Base-by-base conservation (phyloP, 2,329 filamentous ascomycete species). In the Orbilia quercus region DNA sequence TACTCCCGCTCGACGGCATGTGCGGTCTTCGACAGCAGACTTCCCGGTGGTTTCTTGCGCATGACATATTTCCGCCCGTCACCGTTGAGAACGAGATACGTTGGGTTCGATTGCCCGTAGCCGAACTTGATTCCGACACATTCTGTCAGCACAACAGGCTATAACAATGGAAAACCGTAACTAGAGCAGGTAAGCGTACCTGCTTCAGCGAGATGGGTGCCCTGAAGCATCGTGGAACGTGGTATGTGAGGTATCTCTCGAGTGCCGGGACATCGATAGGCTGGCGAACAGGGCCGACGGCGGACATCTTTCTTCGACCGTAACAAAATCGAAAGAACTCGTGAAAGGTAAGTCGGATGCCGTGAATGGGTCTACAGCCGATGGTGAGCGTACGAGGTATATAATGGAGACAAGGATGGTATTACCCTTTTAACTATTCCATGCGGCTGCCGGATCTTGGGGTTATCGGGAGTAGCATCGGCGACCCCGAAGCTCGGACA, bases 1-100 rank as follows among this genome's bases (percentile, higher is more conserved):
- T 95, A 95, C 82, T 99, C 95, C 78, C 95, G 90, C 83, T 99
- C 95, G 79, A 99, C 94, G 81, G 94, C 91, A 83, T 99, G 95
- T 7, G 95, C 95, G 1, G 94, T 94, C 83, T 92, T 92, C 78
- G 92, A 96, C 54, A 98, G 85, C 40, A 99, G 89, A 82, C 90
- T 88, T 75, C 95, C 95, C n/a, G 95, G 94, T 0, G 95, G 95
- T 83, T 98, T 98, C 86, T 99, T 98, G 80, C 95, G 91, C 84
- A 98, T 86, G 34, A 99, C 95, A 82, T 89, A 96, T 79, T 89
- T 67, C 88, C 77, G 65, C 57, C 88, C 87, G 79, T 88, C 84
- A 76, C 87, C 84, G 58, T 88, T 88, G 14, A 89, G 96, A 79
- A 98, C 85, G 79, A 94, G 91, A 82, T 98, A 99, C 1, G 95